Conservation (phyloP, 345 rosid species). For the Brassica juncea region DNA sequence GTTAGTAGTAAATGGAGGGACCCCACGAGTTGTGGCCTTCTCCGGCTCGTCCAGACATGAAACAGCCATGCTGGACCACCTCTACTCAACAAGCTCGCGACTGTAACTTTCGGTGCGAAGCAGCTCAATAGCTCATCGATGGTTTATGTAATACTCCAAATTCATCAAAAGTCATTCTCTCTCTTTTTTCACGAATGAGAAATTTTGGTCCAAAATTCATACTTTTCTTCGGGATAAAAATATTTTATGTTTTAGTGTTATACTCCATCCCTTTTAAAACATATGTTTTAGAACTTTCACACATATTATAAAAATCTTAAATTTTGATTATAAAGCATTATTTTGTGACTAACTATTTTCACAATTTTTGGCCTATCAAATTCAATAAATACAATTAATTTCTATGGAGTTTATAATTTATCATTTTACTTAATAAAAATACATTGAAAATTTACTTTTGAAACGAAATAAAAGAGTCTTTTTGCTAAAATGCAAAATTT, state of each 20-base stretch:
- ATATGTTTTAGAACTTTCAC: no score
- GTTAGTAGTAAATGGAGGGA: conserved; percentile 17
- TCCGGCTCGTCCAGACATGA: conserved; percentile 28
- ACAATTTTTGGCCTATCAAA: no score
- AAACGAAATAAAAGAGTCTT: background rate
- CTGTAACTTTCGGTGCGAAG: conserved; percentile 33
- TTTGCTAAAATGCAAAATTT: background rate
- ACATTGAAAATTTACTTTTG: no score
- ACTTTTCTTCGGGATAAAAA: background rate
- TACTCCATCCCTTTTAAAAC: no score
- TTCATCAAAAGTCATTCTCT: background rate
- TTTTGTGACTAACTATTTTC: no score
- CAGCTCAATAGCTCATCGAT: background rate
- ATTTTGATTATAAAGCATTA: no score
- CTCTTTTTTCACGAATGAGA: background rate
- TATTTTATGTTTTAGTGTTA: background rate
- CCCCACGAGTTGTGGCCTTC: conserved; percentile 25
- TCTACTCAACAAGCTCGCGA: conserved; percentile 14
- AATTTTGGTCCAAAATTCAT: background rate
- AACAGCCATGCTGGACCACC: conserved; percentile 30
- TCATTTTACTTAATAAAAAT: no score
- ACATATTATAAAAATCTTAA: no score
- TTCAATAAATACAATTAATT: no score
- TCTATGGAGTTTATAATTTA: no score
- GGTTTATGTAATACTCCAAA: conserved; percentile 11